Conservation (phyloP, 208 protist genomes). For the Crithidia expoeki region DNA sequence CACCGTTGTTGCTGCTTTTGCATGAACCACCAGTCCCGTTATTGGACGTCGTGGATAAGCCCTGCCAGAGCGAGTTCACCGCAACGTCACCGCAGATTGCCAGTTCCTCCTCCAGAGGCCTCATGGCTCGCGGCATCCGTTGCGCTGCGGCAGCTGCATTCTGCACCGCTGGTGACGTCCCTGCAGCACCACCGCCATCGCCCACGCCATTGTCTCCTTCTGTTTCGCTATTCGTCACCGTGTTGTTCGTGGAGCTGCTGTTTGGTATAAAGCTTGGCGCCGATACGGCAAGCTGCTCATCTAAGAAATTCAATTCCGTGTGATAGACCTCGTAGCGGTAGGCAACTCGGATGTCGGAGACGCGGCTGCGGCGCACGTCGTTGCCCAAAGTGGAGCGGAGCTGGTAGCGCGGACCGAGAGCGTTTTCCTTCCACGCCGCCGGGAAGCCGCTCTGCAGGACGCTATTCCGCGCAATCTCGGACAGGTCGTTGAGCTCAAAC, state of each 20-base stretch:
- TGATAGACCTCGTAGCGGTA: slow-evolving; percentile 95
- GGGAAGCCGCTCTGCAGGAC: slow-evolving; percentile 96
- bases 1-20: not conserved
- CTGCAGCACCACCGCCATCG: too few species aligned
- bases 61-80: slow-evolving; percentile 13
- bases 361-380: slow-evolving; percentile 94
- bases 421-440: slow-evolving; percentile 92
- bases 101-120: slow-evolving; percentile 70
- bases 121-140: slow-evolving; percentile 78
- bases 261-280: slow-evolving; percentile 3
- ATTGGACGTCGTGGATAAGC: not conserved
- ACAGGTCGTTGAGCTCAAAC: slow-evolving; percentile 97
- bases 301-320: slow-evolving; percentile 88
- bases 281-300: slow-evolving; percentile 58
- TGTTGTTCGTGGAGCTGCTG: not conserved
- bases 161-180: too few species aligned
- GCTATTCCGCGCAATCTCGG: slow-evolving; percentile 98
- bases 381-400: slow-evolving; percentile 91
- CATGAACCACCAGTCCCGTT: not conserved
- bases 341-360: slow-evolving; percentile 95
- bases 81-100: slow-evolving; percentile 57
- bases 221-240: too few species aligned
- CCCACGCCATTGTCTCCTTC: too few species aligned
- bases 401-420: slow-evolving; percentile 92
- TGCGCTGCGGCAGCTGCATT: slow-evolving; percentile 13